Evolutionary conservation across 768 basidiomycete species (phyloP), one percentile per base, ranked within the genome.

Genomic region (Amyloporia xantha): DNA sequence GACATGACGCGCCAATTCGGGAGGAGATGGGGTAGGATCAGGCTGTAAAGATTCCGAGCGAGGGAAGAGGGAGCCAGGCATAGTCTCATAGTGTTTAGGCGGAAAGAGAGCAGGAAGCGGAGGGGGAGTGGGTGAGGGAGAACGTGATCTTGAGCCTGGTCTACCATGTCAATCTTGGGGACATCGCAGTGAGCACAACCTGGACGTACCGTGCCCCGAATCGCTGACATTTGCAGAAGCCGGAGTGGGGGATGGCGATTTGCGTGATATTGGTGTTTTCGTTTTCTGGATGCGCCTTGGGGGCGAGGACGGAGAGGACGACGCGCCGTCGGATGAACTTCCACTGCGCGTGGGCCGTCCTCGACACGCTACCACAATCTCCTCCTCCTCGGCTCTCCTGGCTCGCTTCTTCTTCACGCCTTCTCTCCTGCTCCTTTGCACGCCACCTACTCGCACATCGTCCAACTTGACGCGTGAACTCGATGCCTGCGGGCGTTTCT

Each of bases 61-160:
- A 4, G 86, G 78, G 59, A 81, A 86, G 11, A 91, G 75, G 1
- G 88, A 77, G 6, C 87, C 88, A 19, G 87, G 88, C 87, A 91
- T 91, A 1, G 80, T 81, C 0, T 74, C 58, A 2, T 78, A 78
- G 6, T 12, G 20, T 33, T 20, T 5, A 9, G 19, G 28, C 10
- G 46, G 19, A 13, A 40, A 13, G 11, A 47, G 37, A 15, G 24
- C 15, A 24, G 43, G 50, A 5, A 41, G 64, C 1, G 68, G 64
- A 20, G 69, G 62, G 2, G 63, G 59, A 21, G 30, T 42, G 7
- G 24, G 54, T 12, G 50, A 45, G 25, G 35, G 39, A 13, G 28
- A 59, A 13, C 44, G 60, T 20, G 59, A 62, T 24, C 48, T 38
- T 6, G 57, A 61, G 12, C 20, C 44, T 30, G 37, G 35, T 15